These are phyloP conservation scores for Oryza australiensis DNA, from an alignment of 176 grass and related monocot genomes.

Conservation along the genomic window DNA sequence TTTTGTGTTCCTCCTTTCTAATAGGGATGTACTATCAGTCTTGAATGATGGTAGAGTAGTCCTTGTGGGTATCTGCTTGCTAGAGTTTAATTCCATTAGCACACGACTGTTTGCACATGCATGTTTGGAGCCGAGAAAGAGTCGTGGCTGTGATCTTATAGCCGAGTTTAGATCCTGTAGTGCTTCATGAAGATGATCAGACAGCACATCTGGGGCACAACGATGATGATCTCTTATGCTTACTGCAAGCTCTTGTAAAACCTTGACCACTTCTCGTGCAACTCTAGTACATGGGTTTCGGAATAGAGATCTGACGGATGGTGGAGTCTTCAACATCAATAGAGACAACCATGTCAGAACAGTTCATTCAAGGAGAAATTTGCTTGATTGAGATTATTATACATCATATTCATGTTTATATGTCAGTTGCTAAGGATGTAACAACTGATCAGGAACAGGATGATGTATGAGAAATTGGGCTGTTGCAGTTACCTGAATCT, in stretches of 20 bases:
- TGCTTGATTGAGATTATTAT: not conserved
- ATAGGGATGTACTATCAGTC: constrained; percentile 50
- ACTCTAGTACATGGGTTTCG: constrained; percentile 74
- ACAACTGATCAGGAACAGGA: not conserved
- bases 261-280: constrained; percentile 73
- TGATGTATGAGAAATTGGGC: not conserved
- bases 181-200: constrained; percentile 69
- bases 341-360: constrained; percentile 18
- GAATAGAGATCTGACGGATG: constrained; percentile 64
- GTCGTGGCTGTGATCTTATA: constrained; percentile 66
- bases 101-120: constrained; percentile 32
- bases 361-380: constrained; percentile 16
- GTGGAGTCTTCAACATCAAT: constrained; percentile 52
- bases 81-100: constrained; percentile 40
- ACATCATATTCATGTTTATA: not conserved
- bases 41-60: constrained; percentile 58
- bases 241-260: constrained; percentile 73
- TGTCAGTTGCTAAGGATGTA: not conserved
- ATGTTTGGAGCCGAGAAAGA: constrained; percentile 63
- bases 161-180: constrained; percentile 69
- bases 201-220: constrained; percentile 66
- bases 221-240: constrained; percentile 53
- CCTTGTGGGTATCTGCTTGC: constrained; percentile 25
- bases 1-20: constrained; percentile 44
- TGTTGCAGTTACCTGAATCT: constrained; percentile 72